Base-by-base conservation (phyloP, 768 basidiomycete genomes). In the Pisolithus microcarpus region DNA sequence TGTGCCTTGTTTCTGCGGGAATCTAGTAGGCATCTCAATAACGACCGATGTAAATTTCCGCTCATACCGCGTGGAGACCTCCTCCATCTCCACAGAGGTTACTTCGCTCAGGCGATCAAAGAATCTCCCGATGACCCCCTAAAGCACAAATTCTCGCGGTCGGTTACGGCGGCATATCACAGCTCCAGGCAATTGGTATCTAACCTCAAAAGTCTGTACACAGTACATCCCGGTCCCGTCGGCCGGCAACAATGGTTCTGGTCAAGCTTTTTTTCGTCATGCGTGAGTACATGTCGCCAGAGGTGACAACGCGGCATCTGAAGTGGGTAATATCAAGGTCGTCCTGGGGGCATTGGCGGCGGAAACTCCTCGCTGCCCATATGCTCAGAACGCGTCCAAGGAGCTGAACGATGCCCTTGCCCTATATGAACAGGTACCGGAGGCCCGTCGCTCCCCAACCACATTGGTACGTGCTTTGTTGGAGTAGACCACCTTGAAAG, bases 91-190 rank as follows among this genome's bases (percentile, higher is more conserved):
- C 85, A 87, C 59, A 73, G 85, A 26, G 72, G 78, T 15, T 85
- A 84, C 62, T 83, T 87, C 58, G 79, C 79, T 2, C 80, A 80
- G 57, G 82, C 84, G 0, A 64, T 88, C 18, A 76, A 78, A 46
- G 84, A 85, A 42, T 69, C 71, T 45, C 79, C 81, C 0, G 57
- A 65, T 7, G 81, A 86, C 49, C 69, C 80, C 2, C 68, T 82
- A 44, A 73, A 73, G 50, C 84, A 87, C 58, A 75, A 71, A 57
- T 87, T 80, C 61, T 74, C 79, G 0, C 80, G 82, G 1, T 89
- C 87, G 1, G 81, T 87, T 5, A 75, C 84, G 63, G 82, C 87
- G 0, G 78, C 79, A 13, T 87, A 85, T 65, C 81, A 84, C 2
- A 84, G 83, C 2, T 80, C 84, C 4, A 87, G 83, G 80, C 70